Evolutionary conservation across 495 filamentous ascomycete species (phyloP).

Genomic region (Hypoxylon fragiforme): DNA sequence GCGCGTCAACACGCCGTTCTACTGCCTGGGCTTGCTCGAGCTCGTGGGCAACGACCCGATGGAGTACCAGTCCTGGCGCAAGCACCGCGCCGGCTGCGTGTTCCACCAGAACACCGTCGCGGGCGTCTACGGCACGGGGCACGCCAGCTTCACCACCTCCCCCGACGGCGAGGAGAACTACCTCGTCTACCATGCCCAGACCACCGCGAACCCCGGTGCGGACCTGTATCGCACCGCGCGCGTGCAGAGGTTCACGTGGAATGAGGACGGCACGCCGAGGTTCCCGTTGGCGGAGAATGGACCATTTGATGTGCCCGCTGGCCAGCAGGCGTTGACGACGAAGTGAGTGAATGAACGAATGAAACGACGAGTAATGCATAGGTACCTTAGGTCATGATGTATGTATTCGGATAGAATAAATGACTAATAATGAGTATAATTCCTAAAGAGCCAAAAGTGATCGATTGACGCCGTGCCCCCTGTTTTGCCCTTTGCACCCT

Average conservation of each 20-base stretch:
- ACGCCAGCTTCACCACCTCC: constrained; percentile 52
- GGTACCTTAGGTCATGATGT: not conserved
- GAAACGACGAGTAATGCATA: not conserved
- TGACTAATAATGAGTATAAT: not conserved
- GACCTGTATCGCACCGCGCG: constrained; percentile 34
- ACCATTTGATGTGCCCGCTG: constrained; percentile 33
- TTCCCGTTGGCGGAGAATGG: constrained; percentile 40
- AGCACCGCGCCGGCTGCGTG: constrained; percentile 48
- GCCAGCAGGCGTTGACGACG: constrained; percentile 24
- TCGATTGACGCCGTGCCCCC: not conserved
- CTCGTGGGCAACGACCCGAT: constrained; percentile 54
- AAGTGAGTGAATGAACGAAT: constrained; percentile 6
- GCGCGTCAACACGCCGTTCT: constrained; percentile 46
- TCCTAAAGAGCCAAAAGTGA: not conserved
- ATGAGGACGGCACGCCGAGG: constrained; percentile 34
- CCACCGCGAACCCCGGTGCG: constrained; percentile 31
- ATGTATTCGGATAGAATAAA: constrained; percentile 12
- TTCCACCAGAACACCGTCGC: constrained; percentile 53
- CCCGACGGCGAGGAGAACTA: constrained; percentile 52
- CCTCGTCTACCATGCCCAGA: constrained; percentile 53
- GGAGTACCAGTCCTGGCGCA: constrained; percentile 52
- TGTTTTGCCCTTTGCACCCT: not conserved
- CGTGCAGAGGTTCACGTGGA: constrained; percentile 37
- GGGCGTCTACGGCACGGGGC: constrained; percentile 51
- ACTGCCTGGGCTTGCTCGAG: constrained; percentile 48